A percentile compares a stretch with the other conserved stretches of the same genome.
These are phyloP conservation scores for Mortierella sp. DNA, from an alignment of 371 early-diverging fungal species.

Conservation along the genomic window DNA sequence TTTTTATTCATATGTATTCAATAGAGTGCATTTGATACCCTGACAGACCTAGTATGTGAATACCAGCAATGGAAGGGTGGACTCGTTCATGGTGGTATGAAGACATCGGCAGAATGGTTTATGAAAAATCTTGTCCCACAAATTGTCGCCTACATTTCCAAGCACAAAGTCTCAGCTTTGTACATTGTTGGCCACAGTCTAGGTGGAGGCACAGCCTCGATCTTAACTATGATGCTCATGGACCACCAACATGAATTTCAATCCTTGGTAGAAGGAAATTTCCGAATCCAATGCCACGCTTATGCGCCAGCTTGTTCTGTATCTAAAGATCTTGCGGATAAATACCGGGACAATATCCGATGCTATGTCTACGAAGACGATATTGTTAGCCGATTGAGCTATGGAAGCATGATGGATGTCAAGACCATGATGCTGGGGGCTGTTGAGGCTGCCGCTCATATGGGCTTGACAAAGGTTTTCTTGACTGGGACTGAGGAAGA, in stretches of 20 bases:
- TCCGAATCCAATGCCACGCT: constrained; percentile 65
- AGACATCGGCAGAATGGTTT: constrained; percentile 84
- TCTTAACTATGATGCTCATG: constrained; percentile 82
- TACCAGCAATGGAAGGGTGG: constrained; percentile 91
- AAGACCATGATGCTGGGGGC: constrained; percentile 73
- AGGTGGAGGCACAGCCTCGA: constrained; percentile 85
- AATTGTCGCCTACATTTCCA: constrained; percentile 73
- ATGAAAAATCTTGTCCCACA: constrained; percentile 77
- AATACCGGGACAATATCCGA: constrained; percentile 74
- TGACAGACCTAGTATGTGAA: constrained; percentile 90
- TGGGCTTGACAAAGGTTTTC: constrained; percentile 49
- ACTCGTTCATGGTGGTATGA: constrained; percentile 86
- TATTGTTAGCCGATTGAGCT: constrained; percentile 80
- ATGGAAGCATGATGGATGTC: constrained; percentile 81
- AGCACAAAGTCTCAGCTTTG: constrained; percentile 70
- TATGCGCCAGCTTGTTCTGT: constrained; percentile 78
- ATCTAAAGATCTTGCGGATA: constrained; percentile 75
- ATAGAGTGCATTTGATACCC: constrained; percentile 83
- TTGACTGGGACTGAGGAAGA: constrained; percentile 54
- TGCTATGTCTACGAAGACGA: constrained; percentile 85
- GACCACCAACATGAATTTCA: constrained; percentile 71
- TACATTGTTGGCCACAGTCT: constrained; percentile 87
- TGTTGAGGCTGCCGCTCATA: constrained; percentile 60
- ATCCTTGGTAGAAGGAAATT: constrained; percentile 56
- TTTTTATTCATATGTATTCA: background rate